Percentiles rank a stretch among this genome's conserved stretches.
Conservation (phyloP, 148 eudicot genomes). For the Rhododendron kiyosumense region DNA sequence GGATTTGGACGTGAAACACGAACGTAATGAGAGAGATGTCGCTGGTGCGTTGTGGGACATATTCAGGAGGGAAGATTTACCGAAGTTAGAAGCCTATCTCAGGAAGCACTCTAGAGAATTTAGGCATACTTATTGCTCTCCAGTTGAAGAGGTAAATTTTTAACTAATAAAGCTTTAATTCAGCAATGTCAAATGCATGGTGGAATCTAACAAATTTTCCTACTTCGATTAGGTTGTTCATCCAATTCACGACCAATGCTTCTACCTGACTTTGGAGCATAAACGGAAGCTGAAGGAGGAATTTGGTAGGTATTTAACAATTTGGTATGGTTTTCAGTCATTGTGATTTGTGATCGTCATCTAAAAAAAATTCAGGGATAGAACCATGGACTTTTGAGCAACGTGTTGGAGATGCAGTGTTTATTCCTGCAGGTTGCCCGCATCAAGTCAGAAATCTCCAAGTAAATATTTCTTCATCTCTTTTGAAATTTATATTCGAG, state of each 20-base stretch:
- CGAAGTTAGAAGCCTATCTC: conserved; percentile 41
- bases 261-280: conserved; percentile 69
- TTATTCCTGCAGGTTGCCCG: conserved; percentile 97
- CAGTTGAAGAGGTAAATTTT: conserved; percentile 63
- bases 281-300: conserved; percentile 76
- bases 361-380: conserved; percentile 34
- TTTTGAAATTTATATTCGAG: neutral
- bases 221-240: conserved; percentile 54
- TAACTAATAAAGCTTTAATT: neutral
- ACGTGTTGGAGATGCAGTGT: conserved; percentile 85
- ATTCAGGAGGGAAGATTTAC: conserved; percentile 80
- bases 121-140: conserved; percentile 61
- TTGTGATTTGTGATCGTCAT: no score
- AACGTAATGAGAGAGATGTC: neutral
- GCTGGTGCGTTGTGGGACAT: conserved; percentile 92
- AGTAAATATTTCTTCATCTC: conserved; percentile 24
- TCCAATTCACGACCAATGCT: conserved; percentile 91
- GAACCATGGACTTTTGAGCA: conserved; percentile 95
- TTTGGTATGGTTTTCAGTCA: neutral
- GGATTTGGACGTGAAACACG: conserved; percentile 3
- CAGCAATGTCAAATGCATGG: neutral
- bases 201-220: conserved; percentile 3
- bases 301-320: conserved; percentile 41
- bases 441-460: conserved; percentile 88
- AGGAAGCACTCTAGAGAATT: conserved; percentile 43